A percentile compares a stretch with the other conserved stretches of the same genome.
Evolutionary conservation across 2,329 filamentous ascomycete genomes (phyloP).

Genomic region (Penicillium thymicola): DNA sequence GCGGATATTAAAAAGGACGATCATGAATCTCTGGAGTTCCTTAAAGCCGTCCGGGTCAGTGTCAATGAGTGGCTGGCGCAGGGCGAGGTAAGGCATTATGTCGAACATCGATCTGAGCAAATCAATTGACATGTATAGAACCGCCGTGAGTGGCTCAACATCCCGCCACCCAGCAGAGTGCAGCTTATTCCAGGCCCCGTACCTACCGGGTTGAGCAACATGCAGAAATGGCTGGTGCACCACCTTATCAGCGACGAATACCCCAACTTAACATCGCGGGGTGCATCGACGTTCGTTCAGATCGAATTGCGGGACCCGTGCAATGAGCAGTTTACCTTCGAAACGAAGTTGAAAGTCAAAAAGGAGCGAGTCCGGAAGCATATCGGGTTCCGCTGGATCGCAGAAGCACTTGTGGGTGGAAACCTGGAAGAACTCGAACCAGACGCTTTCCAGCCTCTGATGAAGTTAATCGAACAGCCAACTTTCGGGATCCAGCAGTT

Average conservation of each 20-base stretch:
- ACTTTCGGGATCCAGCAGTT: constrained; percentile 25
- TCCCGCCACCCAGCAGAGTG: constrained; percentile 34
- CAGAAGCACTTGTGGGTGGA: constrained; percentile 45
- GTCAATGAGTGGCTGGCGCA: constrained; percentile 47
- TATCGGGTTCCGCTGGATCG: constrained; percentile 47
- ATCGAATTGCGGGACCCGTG: constrained; percentile 38
- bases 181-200: constrained; percentile 18
- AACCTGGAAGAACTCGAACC: constrained; percentile 38
- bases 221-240: constrained; percentile 64
- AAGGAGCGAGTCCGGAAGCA: constrained; percentile 34
- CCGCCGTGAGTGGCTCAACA: constrained; percentile 44
- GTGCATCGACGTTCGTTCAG: constrained; percentile 40
- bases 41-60: constrained; percentile 45
- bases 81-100: constrained; percentile 19
- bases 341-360: constrained; percentile 27
- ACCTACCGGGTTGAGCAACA: constrained; percentile 49
- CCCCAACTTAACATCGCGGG: constrained; percentile 39
- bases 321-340: constrained; percentile 32
- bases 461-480: constrained; percentile 17
- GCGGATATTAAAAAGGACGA: constrained; percentile 54
- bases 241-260: constrained; percentile 64
- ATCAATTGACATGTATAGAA: constrained; percentile 13
- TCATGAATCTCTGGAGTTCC: constrained; percentile 51
- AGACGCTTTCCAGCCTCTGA: constrained; percentile 30
- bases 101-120: neutral